A percentile compares a stretch with the other conserved stretches of the same genome.
Evolutionary conservation across 306 rosid species (phyloP).

Genomic region (Cicer judaicum): DNA sequence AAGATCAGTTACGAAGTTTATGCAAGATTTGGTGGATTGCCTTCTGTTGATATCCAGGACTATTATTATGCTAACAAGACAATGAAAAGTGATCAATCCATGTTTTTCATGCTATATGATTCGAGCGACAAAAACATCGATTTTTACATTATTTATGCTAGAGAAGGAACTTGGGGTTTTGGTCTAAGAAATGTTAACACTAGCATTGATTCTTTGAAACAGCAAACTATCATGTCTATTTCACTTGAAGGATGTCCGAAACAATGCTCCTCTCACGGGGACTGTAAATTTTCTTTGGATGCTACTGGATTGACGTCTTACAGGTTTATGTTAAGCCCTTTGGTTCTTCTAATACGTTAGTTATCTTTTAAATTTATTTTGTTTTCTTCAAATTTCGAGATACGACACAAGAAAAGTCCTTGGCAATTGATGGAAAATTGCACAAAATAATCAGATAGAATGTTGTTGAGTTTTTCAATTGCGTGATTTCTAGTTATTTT

Average conservation of each 20-base stretch:
- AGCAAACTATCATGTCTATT: conserved; percentile 74
- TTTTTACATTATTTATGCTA: conserved; percentile 74
- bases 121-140: conserved; percentile 71
- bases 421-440: not conserved
- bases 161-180: conserved; percentile 96
- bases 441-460: conserved; percentile 25
- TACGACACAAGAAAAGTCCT: not conserved
- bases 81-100: conserved; percentile 68
- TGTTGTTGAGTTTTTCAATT: conserved; percentile 11
- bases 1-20: conserved; percentile 72
- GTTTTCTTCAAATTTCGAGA: conserved; percentile 24
- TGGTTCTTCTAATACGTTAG: conserved; percentile 9
- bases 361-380: conserved; percentile 32
- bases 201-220: conserved; percentile 47
- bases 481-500: conserved; percentile 28
- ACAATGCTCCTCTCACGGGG: conserved; percentile 82
- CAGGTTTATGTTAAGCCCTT: conserved; percentile 66
- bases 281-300: conserved; percentile 70
- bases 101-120: conserved; percentile 75
- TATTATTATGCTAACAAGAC: conserved; percentile 85
- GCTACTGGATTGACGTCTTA: conserved; percentile 80
- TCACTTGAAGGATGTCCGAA: conserved; percentile 94
- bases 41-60: conserved; percentile 78
- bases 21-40: conserved; percentile 90
- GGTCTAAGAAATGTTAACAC: conserved; percentile 68